Base-by-base conservation (phyloP, 768 basidiomycete species). In the Amanita brunnescens region DNA sequence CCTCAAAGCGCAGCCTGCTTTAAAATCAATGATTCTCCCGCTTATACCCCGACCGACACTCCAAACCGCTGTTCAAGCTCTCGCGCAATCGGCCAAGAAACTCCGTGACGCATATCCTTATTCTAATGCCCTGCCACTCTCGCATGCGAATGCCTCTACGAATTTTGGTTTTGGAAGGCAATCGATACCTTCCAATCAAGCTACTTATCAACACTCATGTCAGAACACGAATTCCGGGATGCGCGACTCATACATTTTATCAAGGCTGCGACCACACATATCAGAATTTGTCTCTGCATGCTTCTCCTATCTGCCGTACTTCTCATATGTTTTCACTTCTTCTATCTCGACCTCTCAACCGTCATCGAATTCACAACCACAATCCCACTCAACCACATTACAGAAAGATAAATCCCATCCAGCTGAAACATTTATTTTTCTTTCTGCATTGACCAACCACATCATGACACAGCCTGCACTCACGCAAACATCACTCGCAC, bases 11-110 rank as follows among this genome's bases (percentile, higher is more conserved):
- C 81, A 90, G 55, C 90, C 90, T 0, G 71, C 77, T 2, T 69
- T 92, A 43, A 92, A 88, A 64, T 73, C 81, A 2, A 66, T 77
- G 7, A 76, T 92, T 51, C 67, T 92, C 33, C 81, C 83, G 29
- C 71, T 92, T 33, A 89, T 92, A 61, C 90, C 90, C 46, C 80
- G 87, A n/a, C 90, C 90, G 12, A 85, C 88, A 1, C 70, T 91
- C 52, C 84, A 88, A 26, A 81, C 77, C 26, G 89, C 87, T 8
- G 64, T 81, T 24, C 79, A 88, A 58, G 81, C 82, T 10, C 67
- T 92, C 21, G 74, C 76, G 30, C 76, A 75, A 54, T 82, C 86
- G 6, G 78, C 84, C 24, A 80, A 79, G 69, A 87, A 81, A 62
- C 74, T 92, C 35, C 79, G 80, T 35, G 88, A 91, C 49, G 86